These are phyloP conservation scores for Naganishia randhawae DNA, from an alignment of 768 basidiomycete genomes.

Conservation along the genomic window DNA sequence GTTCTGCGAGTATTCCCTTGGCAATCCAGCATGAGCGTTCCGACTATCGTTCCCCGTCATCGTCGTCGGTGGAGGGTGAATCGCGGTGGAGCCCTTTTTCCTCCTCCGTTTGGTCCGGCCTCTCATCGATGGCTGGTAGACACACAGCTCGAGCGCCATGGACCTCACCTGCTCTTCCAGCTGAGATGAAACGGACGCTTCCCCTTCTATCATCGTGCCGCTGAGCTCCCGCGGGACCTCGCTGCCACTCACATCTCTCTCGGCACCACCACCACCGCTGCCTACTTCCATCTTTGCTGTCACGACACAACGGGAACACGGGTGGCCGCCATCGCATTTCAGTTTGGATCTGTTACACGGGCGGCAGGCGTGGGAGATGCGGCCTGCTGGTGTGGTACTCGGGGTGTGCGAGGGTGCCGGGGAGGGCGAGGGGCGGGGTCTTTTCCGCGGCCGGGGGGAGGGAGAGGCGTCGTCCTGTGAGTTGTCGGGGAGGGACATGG, in stretches of 20 bases:
- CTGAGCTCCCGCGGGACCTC: too few species aligned
- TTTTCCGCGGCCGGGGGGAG: too few species aligned
- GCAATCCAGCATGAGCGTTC: too few species aligned
- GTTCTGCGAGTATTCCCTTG: too few species aligned
- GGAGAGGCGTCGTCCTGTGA: too few species aligned
- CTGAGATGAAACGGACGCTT: too few species aligned
- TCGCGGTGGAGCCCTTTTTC: background rate
- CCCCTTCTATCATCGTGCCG: too few species aligned
- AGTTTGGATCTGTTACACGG: background rate
- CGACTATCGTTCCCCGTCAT: constrained; percentile 11
- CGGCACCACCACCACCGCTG: background rate
- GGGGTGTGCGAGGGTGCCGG: too few species aligned
- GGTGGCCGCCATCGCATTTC: constrained; percentile 33
- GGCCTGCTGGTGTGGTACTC: background rate
- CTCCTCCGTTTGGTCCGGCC: constrained; percentile 34
- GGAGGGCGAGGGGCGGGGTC: too few species aligned
- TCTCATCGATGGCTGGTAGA: constrained; percentile 36
- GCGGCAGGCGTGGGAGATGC: constrained; percentile 5
- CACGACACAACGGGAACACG: constrained; percentile 35
- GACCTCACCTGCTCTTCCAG: background rate
- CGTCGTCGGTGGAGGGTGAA: background rate
- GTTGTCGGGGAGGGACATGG: too few species aligned
- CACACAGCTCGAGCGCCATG: constrained; percentile 23
- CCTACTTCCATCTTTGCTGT: too few species aligned
- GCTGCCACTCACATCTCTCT: too few species aligned